Conservation (phyloP, 805 yeast genomes). For the Metschnikowia continentalis region DNA sequence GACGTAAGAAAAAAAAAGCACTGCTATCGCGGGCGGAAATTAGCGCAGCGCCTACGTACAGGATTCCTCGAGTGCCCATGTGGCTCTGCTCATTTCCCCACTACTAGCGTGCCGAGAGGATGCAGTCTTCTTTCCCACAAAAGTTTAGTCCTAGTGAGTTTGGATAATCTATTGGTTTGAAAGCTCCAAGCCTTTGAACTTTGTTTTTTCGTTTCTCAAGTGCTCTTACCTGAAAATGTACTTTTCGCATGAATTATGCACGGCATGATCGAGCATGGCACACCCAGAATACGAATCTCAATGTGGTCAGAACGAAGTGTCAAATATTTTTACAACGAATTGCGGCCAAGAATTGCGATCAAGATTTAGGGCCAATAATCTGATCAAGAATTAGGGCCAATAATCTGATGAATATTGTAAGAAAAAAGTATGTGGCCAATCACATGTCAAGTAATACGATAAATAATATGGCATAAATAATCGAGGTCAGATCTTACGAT, state of each 20-base stretch:
- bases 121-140: background rate
- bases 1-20: background rate
- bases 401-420: too few species aligned
- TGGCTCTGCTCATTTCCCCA: background rate
- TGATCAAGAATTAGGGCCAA: too few species aligned
- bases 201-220: background rate
- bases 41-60: constrained; percentile 1
- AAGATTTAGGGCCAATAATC: too few species aligned
- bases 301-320: too few species aligned
- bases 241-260: background rate
- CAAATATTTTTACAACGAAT: too few species aligned
- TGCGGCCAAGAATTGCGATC: too few species aligned
- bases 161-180: background rate
- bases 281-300: background rate
- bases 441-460: too few species aligned
- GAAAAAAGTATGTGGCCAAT: too few species aligned
- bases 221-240: background rate
- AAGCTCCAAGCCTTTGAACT: background rate
- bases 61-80: constrained; percentile 1
- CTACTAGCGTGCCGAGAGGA: background rate
- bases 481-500: too few species aligned
- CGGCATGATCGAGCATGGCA: constrained; percentile 1
- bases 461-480: too few species aligned
- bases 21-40: background rate
- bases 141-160: background rate